Percentiles rank a stretch among this genome's conserved stretches.
Conservation (phyloP, 2,329 filamentous ascomycete genomes). For the Gaeumannomyces tritici region DNA sequence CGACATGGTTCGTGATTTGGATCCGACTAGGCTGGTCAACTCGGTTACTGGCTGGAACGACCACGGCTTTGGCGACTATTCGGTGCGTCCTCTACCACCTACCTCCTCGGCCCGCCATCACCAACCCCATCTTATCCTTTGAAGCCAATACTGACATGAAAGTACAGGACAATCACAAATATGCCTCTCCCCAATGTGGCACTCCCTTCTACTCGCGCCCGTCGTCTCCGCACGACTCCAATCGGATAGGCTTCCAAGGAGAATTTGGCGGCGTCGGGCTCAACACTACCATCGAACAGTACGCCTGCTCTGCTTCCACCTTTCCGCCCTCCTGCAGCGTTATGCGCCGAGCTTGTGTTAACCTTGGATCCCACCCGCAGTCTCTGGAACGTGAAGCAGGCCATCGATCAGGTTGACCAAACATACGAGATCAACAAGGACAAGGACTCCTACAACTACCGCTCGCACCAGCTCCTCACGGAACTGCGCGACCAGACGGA, state of each 20-base stretch:
- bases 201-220: slow-evolving; percentile 54
- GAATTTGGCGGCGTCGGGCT: slow-evolving; percentile 64
- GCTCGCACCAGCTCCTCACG: slow-evolving; percentile 47
- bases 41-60: slow-evolving; percentile 58
- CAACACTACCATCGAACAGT: slow-evolving; percentile 54
- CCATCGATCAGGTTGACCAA: slow-evolving; percentile 50
- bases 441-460: slow-evolving; percentile 56
- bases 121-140: no score
- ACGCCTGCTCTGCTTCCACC: slow-evolving; percentile 15
- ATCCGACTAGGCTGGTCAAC: slow-evolving; percentile 56
- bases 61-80: slow-evolving; percentile 57
- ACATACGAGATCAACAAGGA: slow-evolving; percentile 58
- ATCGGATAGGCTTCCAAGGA: slow-evolving; percentile 57
- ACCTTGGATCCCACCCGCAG: slow-evolving; percentile 18
- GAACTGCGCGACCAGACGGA: slow-evolving; percentile 54
- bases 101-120: not conserved
- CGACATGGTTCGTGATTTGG: slow-evolving; percentile 41
- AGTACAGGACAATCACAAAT: slow-evolving; percentile 57
- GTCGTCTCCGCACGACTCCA: slow-evolving; percentile 45
- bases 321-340: not conserved
- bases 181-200: slow-evolving; percentile 62
- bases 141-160: not conserved
- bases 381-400: slow-evolving; percentile 53
- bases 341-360: not conserved
- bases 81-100: slow-evolving; percentile 13